phyloP scores from a whole-genome alignment of 2,329 filamentous ascomycete species.

The Colletotrichum gloeosporioides region DNA sequence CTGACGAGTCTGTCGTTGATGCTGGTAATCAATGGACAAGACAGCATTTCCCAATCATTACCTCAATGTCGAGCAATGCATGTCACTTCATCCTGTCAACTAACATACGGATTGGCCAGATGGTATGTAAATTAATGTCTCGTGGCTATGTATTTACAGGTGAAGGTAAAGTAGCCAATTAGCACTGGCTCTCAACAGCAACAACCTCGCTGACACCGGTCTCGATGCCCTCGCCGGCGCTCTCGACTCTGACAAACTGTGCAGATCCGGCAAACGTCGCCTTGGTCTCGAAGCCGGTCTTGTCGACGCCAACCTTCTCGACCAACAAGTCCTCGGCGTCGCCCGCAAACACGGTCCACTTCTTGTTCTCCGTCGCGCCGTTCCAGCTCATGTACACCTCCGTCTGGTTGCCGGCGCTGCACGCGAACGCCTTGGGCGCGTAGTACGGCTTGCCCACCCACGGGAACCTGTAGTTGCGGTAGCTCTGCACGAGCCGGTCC shows the following conservation, averaged over 20 bases:
- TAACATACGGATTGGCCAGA: neutral
- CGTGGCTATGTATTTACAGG: neutral
- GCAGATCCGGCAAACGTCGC: neutral
- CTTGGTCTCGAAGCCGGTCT: conserved; percentile 8
- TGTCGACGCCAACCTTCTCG: neutral
- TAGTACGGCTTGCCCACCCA: conserved; percentile 55
- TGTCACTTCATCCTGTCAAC: neutral
- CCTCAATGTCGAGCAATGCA: neutral
- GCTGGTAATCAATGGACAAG: neutral
- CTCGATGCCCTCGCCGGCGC: neutral
- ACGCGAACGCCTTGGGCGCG: conserved; percentile 1
- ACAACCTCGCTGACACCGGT: neutral
- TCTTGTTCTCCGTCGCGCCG: conserved; percentile 34
- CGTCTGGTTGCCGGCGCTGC: neutral
- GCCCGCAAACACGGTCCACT: conserved; percentile 30
- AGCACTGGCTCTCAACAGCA: neutral
- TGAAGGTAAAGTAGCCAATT: neutral
- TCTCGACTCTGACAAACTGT: neutral
- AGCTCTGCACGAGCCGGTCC: conserved; percentile 51
- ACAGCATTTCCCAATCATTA: neutral
- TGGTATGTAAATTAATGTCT: neutral
- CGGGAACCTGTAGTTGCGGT: conserved; percentile 58
- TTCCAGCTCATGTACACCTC: conserved; percentile 43
- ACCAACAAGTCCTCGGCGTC: neutral
- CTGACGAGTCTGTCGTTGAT: neutral